Percentiles rank a stretch among this genome's conserved stretches.
These are phyloP conservation scores for Blastocystis sp. DNA, from an alignment of 352 stramenopile genomes.

Conservation along the genomic window DNA sequence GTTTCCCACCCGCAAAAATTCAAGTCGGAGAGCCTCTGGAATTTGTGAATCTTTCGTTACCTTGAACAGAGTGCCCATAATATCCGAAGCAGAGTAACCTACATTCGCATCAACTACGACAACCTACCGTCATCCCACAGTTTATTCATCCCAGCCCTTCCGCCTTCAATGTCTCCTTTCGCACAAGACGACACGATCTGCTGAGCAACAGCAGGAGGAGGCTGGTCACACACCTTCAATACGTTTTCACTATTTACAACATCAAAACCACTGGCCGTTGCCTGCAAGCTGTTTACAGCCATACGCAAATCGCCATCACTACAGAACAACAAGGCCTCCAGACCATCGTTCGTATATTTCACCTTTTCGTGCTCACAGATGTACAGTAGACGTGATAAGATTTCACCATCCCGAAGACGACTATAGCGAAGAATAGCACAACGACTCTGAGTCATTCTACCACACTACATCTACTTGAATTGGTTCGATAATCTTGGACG, in stretches of 20 bases:
- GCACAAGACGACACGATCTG: conserved; percentile 79
- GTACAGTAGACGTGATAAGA: conserved; percentile 82
- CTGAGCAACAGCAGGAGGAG: conserved; percentile 82
- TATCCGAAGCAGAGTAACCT: conserved; percentile 89
- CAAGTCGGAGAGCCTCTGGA: conserved; percentile 76
- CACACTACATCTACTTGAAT: conserved; percentile 71
- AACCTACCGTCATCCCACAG: conserved; percentile 70
- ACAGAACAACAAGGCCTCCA: conserved; percentile 95
- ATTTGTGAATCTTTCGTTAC: conserved; percentile 80
- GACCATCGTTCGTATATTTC: conserved; percentile 76
- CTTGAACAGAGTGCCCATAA: conserved; percentile 93
- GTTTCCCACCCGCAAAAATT: conserved; percentile 74
- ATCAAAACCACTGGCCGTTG: conserved; percentile 85
- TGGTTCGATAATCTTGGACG: conserved; percentile 97
- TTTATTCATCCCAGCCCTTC: conserved; percentile 72
- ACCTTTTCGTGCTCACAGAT: conserved; percentile 85
- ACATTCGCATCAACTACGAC: not conserved
- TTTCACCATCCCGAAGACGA: conserved; percentile 85
- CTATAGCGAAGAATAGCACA: conserved; percentile 94
- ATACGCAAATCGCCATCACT: conserved; percentile 97
- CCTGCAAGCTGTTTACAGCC: conserved; percentile 95
- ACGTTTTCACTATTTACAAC: conserved; percentile 88
- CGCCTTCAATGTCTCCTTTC: conserved; percentile 75
- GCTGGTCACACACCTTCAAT: conserved; percentile 88
- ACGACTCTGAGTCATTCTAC: conserved; percentile 74